Percentiles rank a stretch among this genome's conserved stretches.
Evolutionary conservation across 208 protist genomes (phyloP).

Genomic region (Kentomonas sorsogonicus): DNA sequence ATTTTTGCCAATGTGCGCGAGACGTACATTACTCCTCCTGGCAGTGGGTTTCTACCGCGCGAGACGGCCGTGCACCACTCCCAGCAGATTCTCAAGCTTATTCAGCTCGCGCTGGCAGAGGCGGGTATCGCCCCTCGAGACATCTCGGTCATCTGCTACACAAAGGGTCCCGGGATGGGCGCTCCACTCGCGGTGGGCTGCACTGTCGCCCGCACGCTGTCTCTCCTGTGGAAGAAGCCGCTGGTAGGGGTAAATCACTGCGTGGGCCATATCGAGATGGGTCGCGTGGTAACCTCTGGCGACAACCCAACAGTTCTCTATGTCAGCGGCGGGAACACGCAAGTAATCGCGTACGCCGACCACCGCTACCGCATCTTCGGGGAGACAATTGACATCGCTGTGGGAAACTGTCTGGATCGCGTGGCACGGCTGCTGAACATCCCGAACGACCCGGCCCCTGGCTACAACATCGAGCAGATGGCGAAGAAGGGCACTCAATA

Average conservation of each 20-base stretch:
- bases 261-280: conserved; percentile 99
- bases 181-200: conserved; percentile 90
- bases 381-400: conserved; percentile 99
- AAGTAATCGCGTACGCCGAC: conserved; percentile 96
- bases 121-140: conserved; percentile 81
- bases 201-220: conserved; percentile 73
- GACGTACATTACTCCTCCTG: conserved; percentile 97
- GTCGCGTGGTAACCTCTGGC: conserved; percentile 93
- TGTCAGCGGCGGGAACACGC: conserved; percentile 99
- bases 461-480: conserved; percentile 99
- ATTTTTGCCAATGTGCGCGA: conserved; percentile 96
- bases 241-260: conserved; percentile 99
- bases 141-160: conserved; percentile 95
- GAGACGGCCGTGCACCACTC: conserved; percentile 98
- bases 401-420: conserved; percentile 98
- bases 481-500: conserved; percentile 82
- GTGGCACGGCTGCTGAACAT: conserved; percentile 94
- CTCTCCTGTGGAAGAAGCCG: conserved; percentile 85
- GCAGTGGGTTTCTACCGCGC: conserved; percentile 97
- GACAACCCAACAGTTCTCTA: conserved; percentile 98
- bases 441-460: conserved; percentile 98
- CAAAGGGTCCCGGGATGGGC: conserved; percentile 97
- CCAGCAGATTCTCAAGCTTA: conserved; percentile 58
- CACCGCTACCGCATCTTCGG: conserved; percentile 99
- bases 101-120: conserved; percentile 91